Evolutionary conservation across 2,329 filamentous ascomycete genomes (phyloP).

Genomic region (Clarireedia homoeocarpa): DNA sequence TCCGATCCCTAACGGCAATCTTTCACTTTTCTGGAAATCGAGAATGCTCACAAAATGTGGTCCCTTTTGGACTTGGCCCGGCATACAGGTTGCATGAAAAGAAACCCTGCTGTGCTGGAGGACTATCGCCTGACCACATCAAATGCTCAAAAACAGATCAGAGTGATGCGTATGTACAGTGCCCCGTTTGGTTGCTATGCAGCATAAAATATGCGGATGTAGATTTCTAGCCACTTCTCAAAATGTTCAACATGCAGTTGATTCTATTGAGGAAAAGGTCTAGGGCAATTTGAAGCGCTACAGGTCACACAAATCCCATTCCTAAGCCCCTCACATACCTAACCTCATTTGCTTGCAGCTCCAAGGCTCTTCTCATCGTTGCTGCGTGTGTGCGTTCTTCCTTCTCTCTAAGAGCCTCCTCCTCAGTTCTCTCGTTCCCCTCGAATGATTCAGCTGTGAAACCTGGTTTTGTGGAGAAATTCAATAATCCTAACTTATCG

Average conservation of each 20-base stretch:
- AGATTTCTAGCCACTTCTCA: background rate
- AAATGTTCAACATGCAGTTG: background rate
- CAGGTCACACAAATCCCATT: constrained; percentile 30
- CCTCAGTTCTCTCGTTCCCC: constrained; percentile 31
- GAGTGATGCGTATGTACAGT: constrained; percentile 6
- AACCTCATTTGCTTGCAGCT: constrained; percentile 60
- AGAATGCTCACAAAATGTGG: constrained; percentile 3
- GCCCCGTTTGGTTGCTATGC: constrained; percentile 1
- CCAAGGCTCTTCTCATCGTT: constrained; percentile 66
- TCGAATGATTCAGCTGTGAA: constrained; percentile 46
- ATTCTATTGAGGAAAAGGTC: background rate
- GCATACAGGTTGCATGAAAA: constrained; percentile 4
- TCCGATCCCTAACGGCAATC: constrained; percentile 9
- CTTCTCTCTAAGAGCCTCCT: constrained; percentile 42
- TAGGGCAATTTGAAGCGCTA: background rate
- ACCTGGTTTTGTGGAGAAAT: constrained; percentile 47
- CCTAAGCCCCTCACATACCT: constrained; percentile 65
- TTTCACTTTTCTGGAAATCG: constrained; percentile 7
- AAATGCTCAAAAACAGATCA: constrained; percentile 6
- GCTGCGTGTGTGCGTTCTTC: constrained; percentile 56
- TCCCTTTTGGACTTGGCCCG: constrained; percentile 1
- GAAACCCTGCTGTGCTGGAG: constrained; percentile 5
- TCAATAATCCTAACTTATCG: constrained; percentile 68
- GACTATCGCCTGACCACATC: constrained; percentile 11
- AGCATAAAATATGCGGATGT: constrained; percentile 4